Evolutionary conservation across 2,329 filamentous ascomycete species (phyloP), one percentile per base, ranked within the genome.

Genomic region (Colletotrichum phormii): DNA sequence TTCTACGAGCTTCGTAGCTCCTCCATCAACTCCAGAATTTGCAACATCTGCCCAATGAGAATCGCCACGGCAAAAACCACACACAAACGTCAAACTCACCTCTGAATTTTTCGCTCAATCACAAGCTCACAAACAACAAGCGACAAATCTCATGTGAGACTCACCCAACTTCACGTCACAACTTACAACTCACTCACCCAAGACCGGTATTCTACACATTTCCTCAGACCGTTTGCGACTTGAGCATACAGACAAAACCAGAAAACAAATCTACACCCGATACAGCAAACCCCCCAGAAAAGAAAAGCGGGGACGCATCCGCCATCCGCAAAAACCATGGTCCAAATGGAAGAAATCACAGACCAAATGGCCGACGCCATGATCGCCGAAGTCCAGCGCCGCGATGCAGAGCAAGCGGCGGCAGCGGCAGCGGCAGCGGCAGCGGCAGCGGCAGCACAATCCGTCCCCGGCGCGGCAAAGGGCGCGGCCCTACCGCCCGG

Each of bases 401-500:
- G 26, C 4, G 57, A 73, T 8, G 60, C 62, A 5, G 24, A 31
- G 4, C 62, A 54, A 13, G 59, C 71, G 2, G 54, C 35, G 8
- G 64, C 66, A 24, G 59, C 73, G 26, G 54, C 71, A 6, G 53
- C 33, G 24, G 64, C 66, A 33, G 59, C 73, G 55, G 33, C 2
- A 26, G 26, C 26, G 26, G 54, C 71, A 6, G 53, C 33, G 24
- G 64, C 66, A 33, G 59, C 73, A 3, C 60, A 46, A 6, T 29
- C 26, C 29, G 33, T 70, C 5, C 77, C 77, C n/a, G 73, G 75
- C 26, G 79, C 77, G n/a, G 79, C 77, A 5, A 78, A 75, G 60
- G 87, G 71, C 35, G 71, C 87, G 0, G 81, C 83, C 64, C 84
- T 89, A 29, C 86, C 88, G 3, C 86, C 87, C 0, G 83, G 79